phyloP scores from a whole-genome alignment of 164 flowering plant genomes.

The Liriodendron chinense region DNA sequence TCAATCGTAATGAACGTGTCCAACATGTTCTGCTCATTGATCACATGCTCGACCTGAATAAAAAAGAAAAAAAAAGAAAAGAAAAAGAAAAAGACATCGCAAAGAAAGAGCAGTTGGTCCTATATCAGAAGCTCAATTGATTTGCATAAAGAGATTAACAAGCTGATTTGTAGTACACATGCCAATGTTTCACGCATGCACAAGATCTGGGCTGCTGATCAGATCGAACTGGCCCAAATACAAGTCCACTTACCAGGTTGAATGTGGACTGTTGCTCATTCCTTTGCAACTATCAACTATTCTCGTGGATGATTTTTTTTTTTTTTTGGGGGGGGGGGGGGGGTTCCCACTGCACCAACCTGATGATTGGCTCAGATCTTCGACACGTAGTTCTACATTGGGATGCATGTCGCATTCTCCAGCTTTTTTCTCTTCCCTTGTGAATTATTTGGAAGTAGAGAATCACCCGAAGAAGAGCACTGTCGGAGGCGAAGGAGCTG shows the following conservation, averaged over 20 bases:
- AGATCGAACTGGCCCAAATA: no score
- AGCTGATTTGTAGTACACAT: no score
- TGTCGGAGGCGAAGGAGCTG: slow-evolving; percentile 65
- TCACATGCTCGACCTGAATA: slow-evolving; percentile 61
- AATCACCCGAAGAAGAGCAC: slow-evolving; percentile 73
- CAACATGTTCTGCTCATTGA: slow-evolving; percentile 71
- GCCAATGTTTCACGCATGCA: not conserved
- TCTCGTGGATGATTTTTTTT: no score
- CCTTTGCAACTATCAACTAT: no score
- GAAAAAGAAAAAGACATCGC: no score
- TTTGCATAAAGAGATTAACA: not conserved
- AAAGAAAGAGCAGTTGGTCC: not conserved
- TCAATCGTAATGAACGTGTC: slow-evolving; percentile 55
- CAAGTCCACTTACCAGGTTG: no score
- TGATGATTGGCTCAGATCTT: no score
- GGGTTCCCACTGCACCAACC: no score
- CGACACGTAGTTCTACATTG: not conserved
- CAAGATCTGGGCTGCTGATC: not conserved
- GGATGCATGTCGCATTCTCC: not conserved
- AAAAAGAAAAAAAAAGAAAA: slow-evolving; percentile 1
- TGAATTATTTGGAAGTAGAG: not conserved
- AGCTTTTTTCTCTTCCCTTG: not conserved
- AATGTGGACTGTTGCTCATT: no score
- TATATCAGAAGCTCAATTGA: not conserved
- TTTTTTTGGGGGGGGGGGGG: no score